Evolutionary conservation across 208 protist species (phyloP), one percentile per base, ranked within the genome.

Genomic region (Leishmania braziliensis): DNA sequence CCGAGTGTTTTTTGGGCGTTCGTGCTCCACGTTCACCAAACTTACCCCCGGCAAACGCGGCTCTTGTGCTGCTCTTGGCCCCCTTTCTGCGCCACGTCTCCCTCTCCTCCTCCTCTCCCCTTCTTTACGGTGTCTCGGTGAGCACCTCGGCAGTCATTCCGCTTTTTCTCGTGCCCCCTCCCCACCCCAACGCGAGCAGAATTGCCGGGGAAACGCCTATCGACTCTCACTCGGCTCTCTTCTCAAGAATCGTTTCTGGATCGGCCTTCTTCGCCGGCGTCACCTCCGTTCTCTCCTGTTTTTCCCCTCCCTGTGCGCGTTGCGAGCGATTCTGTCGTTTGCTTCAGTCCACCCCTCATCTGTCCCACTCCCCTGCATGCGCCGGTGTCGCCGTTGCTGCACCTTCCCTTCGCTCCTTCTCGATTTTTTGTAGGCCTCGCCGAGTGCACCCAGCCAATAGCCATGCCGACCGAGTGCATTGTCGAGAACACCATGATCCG

Each of bases 401-500:
- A 39, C 62, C 29, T 18, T 48, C 18, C 39, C 12, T 50, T 33
- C 18, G 58, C n/a, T 56, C 16, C 51, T 53, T 71, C 62, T n/a
- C 12, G 14, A 33, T 65, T 18, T 70, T 48, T 69, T n/a, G 51
- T 50, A 9, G 23, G 16, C 50, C 51, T 43, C 72, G 8, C 9
- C 18, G 3, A 29, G 14, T 33, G 18, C 53, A 33, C 33, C 23
- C 63, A 29, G 4, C 1, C 46, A 72, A 12, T 20, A 50, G 77
- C 71, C 0, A 91, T 88, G 83, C 5, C 79, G 16, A 62, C 82
- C n/a, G 78, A 77, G 23, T 78, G 46, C 82, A 96, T 98, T 78
- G 75, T 90, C 20, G 86, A 86, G 26, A 97, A 98, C 74, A 90
- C 77, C 62, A 91, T 96, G 80, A 96, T 98, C 76, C 79, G 85